Evolutionary conservation across 1,284 basidiomycete species (phyloP).

Genomic region (Apiotrichum gracile): DNA sequence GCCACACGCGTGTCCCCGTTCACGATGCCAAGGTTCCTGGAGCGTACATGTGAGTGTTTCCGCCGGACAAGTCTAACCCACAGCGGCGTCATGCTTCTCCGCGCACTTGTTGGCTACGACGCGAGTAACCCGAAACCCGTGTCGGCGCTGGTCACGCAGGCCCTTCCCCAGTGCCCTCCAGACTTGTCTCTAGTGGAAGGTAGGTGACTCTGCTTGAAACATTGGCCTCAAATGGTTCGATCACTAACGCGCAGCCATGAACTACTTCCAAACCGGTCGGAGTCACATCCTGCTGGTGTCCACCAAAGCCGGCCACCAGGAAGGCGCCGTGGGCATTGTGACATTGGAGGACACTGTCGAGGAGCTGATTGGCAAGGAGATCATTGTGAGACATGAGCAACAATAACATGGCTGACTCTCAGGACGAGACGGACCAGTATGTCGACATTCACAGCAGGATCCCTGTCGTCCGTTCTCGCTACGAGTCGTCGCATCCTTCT

Average conservation of each 20-base stretch:
- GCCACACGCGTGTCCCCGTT: slow-evolving; percentile 74
- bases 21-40: slow-evolving; percentile 65
- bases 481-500: slow-evolving; percentile 5
- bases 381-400: slow-evolving; percentile 27
- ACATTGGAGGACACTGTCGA: slow-evolving; percentile 54
- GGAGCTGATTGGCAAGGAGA: slow-evolving; percentile 42
- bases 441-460: slow-evolving; percentile 37
- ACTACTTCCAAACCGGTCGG: slow-evolving; percentile 76
- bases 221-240: too few relatives aligned
- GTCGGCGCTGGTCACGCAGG: slow-evolving; percentile 61
- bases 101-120: slow-evolving; percentile 72
- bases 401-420: not conserved
- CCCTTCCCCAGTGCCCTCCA: slow-evolving; percentile 59
- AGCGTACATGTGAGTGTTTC: slow-evolving; percentile 46
- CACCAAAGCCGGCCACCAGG: slow-evolving; percentile 62
- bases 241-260: slow-evolving; percentile 12
- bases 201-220: slow-evolving; percentile 13
- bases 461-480: slow-evolving; percentile 7
- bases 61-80: not conserved
- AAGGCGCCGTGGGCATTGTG: slow-evolving; percentile 69
- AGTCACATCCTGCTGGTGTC: slow-evolving; percentile 86
- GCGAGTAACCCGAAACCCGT: slow-evolving; percentile 67
- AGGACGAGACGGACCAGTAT: slow-evolving; percentile 45
- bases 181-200: slow-evolving; percentile 51
- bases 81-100: slow-evolving; percentile 22